These are phyloP conservation scores for Pythium guiyangense DNA, from an alignment of 352 stramenopile species.

Conservation along the genomic window DNA sequence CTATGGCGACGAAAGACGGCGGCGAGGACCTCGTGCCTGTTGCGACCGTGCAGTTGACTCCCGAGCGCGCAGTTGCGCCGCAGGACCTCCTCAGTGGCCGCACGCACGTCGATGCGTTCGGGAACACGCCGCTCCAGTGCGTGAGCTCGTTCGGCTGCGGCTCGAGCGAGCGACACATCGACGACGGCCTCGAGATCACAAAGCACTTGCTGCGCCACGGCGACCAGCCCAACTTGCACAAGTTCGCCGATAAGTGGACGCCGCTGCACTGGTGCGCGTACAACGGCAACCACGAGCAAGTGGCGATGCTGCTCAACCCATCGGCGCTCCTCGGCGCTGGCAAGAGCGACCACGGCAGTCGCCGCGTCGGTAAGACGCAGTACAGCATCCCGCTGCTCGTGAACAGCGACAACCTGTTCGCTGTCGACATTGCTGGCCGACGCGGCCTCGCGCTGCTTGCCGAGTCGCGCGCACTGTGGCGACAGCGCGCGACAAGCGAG, in stretches of 20 bases:
- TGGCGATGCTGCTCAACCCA: conserved; percentile 49
- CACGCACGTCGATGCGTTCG: conserved; percentile 66
- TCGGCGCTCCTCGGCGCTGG: conserved; percentile 2
- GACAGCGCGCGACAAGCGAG: conserved; percentile 10
- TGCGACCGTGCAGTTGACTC: conserved; percentile 42
- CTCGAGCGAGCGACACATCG: conserved; percentile 50
- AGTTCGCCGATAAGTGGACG: conserved; percentile 67
- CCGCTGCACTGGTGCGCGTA: conserved; percentile 73
- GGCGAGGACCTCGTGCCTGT: conserved; percentile 32
- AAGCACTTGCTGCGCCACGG: conserved; percentile 50
- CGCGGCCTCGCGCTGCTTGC: conserved; percentile 40
- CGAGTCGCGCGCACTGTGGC: conserved; percentile 14
- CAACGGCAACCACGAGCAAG: conserved; percentile 67
- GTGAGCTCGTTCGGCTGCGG: conserved; percentile 77
- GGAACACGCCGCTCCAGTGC: conserved; percentile 75
- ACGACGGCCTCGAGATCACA: conserved; percentile 62
- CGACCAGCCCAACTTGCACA: conserved; percentile 67
- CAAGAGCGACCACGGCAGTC: neutral
- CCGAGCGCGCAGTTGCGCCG: conserved; percentile 24
- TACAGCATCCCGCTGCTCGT: conserved; percentile 50
- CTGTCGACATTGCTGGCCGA: conserved; percentile 58
- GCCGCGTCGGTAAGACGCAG: conserved; percentile 32
- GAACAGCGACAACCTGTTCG: conserved; percentile 51
- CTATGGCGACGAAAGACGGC: conserved; percentile 40
- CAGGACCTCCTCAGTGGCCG: conserved; percentile 44